Evolutionary conservation across 495 filamentous ascomycete genomes (phyloP).

Genomic region (Jackrogersella minutella): DNA sequence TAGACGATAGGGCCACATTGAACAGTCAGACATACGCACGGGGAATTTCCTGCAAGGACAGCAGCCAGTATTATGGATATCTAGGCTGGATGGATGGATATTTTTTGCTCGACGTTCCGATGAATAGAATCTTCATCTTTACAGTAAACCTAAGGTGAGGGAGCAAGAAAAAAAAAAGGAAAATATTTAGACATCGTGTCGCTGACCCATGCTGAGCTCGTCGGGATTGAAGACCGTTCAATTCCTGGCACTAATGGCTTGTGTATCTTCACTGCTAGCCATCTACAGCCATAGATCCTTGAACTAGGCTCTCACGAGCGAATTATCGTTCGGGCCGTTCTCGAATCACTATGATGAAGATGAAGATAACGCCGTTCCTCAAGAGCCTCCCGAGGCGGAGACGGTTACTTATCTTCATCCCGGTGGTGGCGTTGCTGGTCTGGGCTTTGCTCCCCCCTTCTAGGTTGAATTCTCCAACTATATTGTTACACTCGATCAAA

Average conservation of each 20-base stretch:
- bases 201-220: slow-evolving; percentile 21
- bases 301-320: slow-evolving; percentile 8
- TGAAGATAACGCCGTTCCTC: slow-evolving; percentile 39
- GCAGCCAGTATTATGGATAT: slow-evolving; percentile 11
- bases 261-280: slow-evolving; percentile 16
- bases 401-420: slow-evolving; percentile 44
- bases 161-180: slow-evolving; percentile 8
- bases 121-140: slow-evolving; percentile 11
- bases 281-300: slow-evolving; percentile 17
- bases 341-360: slow-evolving; percentile 20
- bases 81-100: slow-evolving; percentile 1
- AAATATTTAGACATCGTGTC: slow-evolving; percentile 2
- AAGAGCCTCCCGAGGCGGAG: slow-evolving; percentile 49
- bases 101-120: slow-evolving; percentile 15
- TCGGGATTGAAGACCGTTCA: slow-evolving; percentile 10
- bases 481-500: slow-evolving; percentile 18
- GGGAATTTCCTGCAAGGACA: background rate
- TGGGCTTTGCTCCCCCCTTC: slow-evolving; percentile 43
- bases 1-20: slow-evolving; percentile 8
- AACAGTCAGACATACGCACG: background rate
- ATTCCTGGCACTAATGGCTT: slow-evolving; percentile 18
- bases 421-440: slow-evolving; percentile 41
- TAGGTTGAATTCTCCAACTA: slow-evolving; percentile 44
- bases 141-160: slow-evolving; percentile 26
- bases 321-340: slow-evolving; percentile 13